Base-by-base conservation (phyloP, 1,139 yeast species). In the Suhomyces bokatorum region DNA sequence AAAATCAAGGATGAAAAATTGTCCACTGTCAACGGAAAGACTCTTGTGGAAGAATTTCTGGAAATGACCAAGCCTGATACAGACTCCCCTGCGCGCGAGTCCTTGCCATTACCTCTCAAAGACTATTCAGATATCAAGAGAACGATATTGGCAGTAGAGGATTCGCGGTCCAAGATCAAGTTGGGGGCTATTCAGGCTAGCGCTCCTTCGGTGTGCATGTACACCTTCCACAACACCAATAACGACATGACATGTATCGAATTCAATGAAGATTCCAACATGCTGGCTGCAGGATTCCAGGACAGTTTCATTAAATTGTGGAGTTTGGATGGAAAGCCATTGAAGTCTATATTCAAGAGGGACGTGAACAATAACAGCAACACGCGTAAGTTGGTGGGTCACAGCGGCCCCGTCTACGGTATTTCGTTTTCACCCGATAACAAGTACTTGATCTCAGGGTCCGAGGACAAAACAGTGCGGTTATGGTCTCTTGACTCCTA, bases 181-280 rank as follows among this genome's bases (percentile, higher is more conserved):
- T 65, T 93, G 43, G 75, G 69, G 0, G 63, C 74, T 5, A 67
- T 82, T 26, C 97, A 88, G 64, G 86, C 95, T 1, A 73, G 89
- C 26, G 79, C 95, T 24, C 99, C 99, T 11, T 87, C 96, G 46
- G 96, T 93, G 33, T 93, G 99, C 66, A 89, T 93, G 97, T 95
- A 93, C 69, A 93, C 99, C 0, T 91, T 95, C 70, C 99, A 93
- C 73, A 93, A 95, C 65, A 87, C 98, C 9, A 86, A 87, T 61
- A 87, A 87, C 53, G 95, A 87, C 50, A 73, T 93, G 75, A 87
- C 95, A 15, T 81, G 90, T 45, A 64, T 93, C 42, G 87, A 84
- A 50, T 91, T 91, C 67, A 89, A 93, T 57, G 88, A 86, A 40
- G 97, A 91, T 62, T 82, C 95, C 14, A 83, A 91, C 28, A 60